Evolutionary conservation across 305 asterid species (phyloP).

Genomic region (Solanum chacoense): DNA sequence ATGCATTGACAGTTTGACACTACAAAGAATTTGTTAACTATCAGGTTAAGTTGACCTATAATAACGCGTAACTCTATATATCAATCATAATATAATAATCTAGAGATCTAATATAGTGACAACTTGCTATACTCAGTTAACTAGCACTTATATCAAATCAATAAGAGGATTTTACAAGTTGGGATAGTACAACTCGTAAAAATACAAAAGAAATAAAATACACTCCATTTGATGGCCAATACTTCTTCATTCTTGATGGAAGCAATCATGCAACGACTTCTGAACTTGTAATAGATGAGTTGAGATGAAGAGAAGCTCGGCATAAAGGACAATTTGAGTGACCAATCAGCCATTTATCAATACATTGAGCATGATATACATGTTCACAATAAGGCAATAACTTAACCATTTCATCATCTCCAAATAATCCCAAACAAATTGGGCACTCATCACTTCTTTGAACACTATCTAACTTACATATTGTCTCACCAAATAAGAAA

Average conservation of each 20-base stretch:
- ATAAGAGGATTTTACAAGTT: neutral
- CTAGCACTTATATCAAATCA: neutral
- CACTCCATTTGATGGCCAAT: neutral
- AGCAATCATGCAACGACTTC: neutral
- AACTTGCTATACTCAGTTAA: neutral
- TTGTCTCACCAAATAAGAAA: slow-evolving; percentile 6
- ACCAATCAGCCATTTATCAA: slow-evolving; percentile 32
- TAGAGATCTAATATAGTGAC: neutral
- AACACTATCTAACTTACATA: neutral
- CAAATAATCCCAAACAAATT: slow-evolving; percentile 33
- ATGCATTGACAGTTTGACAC: neutral
- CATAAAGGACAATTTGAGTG: slow-evolving; percentile 42
- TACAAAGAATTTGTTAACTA: neutral
- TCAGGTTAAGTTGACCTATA: neutral
- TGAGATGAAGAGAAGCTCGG: slow-evolving; percentile 20
- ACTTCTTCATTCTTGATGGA: neutral
- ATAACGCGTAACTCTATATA: neutral
- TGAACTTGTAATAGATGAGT: neutral
- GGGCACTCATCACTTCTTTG: slow-evolving; percentile 23
- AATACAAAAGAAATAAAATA: neutral
- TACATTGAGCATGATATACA: slow-evolving; percentile 30
- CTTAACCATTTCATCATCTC: slow-evolving; percentile 27
- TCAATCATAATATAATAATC: neutral
- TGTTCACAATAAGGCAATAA: slow-evolving; percentile 29
- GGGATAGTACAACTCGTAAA: neutral